These are phyloP conservation scores for Arabidopsis thaliana DNA, from an alignment of 345 rosid genomes.

Conservation along the genomic window DNA sequence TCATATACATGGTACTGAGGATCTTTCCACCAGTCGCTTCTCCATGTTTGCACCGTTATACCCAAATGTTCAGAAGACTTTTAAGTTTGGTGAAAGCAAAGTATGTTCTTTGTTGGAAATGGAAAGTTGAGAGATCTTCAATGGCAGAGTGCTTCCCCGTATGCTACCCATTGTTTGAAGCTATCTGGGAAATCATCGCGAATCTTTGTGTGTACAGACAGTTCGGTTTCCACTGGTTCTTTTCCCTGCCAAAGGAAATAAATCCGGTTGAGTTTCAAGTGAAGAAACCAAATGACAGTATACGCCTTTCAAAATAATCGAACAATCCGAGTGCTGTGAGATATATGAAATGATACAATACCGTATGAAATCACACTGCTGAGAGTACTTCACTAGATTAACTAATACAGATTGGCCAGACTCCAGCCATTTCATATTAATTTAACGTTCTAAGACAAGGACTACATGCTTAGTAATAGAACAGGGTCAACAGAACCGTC, in stretches of 20 bases:
- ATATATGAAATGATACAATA: not conserved
- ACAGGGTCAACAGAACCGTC: not conserved
- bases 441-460: not conserved
- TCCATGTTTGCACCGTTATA: slow-evolving; percentile 20
- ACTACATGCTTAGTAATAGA: not conserved
- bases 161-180: slow-evolving; percentile 81
- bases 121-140: slow-evolving; percentile 39
- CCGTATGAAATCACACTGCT: not conserved
- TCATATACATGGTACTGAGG: slow-evolving; percentile 14
- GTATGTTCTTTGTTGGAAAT: slow-evolving; percentile 34
- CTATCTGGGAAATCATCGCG: slow-evolving; percentile 71
- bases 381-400: not conserved
- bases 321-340: slow-evolving; percentile 14
- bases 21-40: slow-evolving; percentile 22
- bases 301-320: not conserved
- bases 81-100: slow-evolving; percentile 12
- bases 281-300: slow-evolving; percentile 15
- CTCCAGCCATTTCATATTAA: not conserved
- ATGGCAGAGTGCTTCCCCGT: slow-evolving; percentile 80
- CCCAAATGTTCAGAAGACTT: slow-evolving; percentile 16
- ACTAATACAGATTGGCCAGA: slow-evolving; percentile 5
- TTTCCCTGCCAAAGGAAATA: slow-evolving; percentile 55
- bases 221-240: slow-evolving; percentile 52
- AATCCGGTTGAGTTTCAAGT: slow-evolving; percentile 9
- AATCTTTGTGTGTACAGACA: slow-evolving; percentile 41